A percentile compares a stretch with the other conserved stretches of the same genome.
These are phyloP conservation scores for Juncus effusus DNA, from an alignment of 176 grass and related monocot species.

Conservation along the genomic window DNA sequence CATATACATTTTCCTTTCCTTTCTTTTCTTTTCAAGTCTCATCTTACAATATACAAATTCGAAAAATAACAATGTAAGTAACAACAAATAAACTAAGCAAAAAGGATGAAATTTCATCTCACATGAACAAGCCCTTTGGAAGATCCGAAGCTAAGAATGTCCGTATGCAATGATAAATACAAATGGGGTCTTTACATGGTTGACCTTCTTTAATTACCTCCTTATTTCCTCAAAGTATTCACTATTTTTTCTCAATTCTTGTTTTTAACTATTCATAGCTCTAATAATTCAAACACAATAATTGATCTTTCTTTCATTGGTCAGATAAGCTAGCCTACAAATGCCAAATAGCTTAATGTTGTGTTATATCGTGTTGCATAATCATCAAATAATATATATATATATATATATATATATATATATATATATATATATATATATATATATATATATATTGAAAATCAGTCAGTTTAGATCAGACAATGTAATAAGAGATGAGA, in stretches of 20 bases:
- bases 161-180: neutral
- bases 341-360: neutral
- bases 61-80: neutral
- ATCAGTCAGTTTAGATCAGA: neutral
- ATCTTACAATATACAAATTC: no score
- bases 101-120: slow-evolving; percentile 1
- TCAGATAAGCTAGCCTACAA: neutral
- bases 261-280: neutral
- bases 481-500: slow-evolving; percentile 12
- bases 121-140: neutral
- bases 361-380: no score
- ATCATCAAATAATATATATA: no score
- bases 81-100: slow-evolving; percentile 15
- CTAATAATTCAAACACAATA: neutral
- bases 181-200: neutral
- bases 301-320: neutral
- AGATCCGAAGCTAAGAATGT: neutral
- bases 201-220: neutral
- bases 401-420: no score
- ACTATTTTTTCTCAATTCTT: neutral
- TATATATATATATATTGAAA: neutral
- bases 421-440: neutral
- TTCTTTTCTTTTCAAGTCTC: no score
- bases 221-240: neutral
- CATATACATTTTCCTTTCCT: no score